phyloP scores from a whole-genome alignment of 169 alveolate species.

The Eimeria brunetti region DNA sequence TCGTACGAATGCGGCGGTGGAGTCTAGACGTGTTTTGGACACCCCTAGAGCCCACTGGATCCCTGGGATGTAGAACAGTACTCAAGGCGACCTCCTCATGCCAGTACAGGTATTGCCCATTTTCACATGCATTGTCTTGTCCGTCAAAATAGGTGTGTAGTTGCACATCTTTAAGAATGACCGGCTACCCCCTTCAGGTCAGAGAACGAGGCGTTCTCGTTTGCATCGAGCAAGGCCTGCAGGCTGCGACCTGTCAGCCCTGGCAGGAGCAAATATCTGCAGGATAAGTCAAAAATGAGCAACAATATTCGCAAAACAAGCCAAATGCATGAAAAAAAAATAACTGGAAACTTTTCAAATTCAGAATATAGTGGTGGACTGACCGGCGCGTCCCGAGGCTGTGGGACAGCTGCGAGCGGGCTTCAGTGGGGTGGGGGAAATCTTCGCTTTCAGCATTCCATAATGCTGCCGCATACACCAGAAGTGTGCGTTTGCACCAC shows the following conservation, averaged over 20 bases:
- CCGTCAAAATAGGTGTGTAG: not conserved
- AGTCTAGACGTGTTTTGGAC: not conserved
- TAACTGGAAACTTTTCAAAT: not conserved
- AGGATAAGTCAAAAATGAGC: not conserved
- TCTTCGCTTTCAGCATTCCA: not conserved
- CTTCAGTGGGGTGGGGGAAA: slow-evolving; percentile 34
- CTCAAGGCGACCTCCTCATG: slow-evolving; percentile 4
- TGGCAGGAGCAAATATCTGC: not conserved
- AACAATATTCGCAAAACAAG: not conserved
- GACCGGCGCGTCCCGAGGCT: slow-evolving; percentile 17
- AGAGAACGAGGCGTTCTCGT: slow-evolving; percentile 22
- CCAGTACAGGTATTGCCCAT: not conserved
- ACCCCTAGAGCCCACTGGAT: not conserved
- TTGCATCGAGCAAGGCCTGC: slow-evolving; percentile 9
- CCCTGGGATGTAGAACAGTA: not conserved
- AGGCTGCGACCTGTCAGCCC: not conserved
- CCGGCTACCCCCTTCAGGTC: slow-evolving; percentile 7
- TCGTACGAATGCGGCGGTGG: not conserved
- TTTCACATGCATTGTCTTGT: slow-evolving; percentile 18
- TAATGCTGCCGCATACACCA: not conserved
- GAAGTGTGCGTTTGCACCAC: not conserved
- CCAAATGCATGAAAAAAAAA: not conserved
- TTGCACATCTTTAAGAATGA: slow-evolving; percentile 16
- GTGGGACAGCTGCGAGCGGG: slow-evolving; percentile 33
- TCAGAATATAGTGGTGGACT: not conserved